Conservation (phyloP, 495 filamentous ascomycete species). For the Oleoguttula mirabilis region DNA sequence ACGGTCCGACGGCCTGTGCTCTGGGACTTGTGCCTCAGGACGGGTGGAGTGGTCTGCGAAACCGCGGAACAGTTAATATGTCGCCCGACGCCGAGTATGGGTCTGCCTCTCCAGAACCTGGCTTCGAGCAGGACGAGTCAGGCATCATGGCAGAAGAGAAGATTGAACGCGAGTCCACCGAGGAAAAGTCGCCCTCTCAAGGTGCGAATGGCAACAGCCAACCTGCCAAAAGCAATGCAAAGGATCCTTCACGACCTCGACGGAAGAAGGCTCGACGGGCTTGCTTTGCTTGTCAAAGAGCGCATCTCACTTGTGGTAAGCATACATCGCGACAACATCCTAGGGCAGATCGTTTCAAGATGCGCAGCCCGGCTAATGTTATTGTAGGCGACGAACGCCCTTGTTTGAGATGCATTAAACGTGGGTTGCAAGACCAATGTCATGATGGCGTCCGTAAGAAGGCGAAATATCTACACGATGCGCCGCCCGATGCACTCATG, state of each 20-base stretch:
- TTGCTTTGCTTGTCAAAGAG: slow-evolving; percentile 92
- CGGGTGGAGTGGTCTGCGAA: slow-evolving; percentile 5
- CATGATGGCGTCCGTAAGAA: slow-evolving; percentile 97
- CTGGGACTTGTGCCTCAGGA: slow-evolving; percentile 4
- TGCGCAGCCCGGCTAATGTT: not conserved
- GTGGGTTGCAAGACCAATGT: slow-evolving; percentile 76
- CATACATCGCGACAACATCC: not conserved
- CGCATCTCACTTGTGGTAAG: slow-evolving; percentile 93
- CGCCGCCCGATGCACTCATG: slow-evolving; percentile 64
- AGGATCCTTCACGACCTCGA: slow-evolving; percentile 75
- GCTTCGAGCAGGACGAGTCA: slow-evolving; percentile 34
- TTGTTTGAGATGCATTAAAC: slow-evolving; percentile 87
- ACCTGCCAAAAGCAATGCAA: slow-evolving; percentile 43
- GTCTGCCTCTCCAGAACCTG: slow-evolving; percentile 38
- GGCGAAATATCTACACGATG: slow-evolving; percentile 97
- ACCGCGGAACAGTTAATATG: slow-evolving; percentile 26
- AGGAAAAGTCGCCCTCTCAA: slow-evolving; percentile 40
- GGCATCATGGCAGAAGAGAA: slow-evolving; percentile 45
- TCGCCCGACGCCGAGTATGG: slow-evolving; percentile 45
- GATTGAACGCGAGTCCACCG: slow-evolving; percentile 44
- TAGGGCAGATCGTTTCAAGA: not conserved
- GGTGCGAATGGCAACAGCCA: slow-evolving; percentile 43
- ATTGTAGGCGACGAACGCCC: slow-evolving; percentile 68
- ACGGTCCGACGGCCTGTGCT: slow-evolving; percentile 15
- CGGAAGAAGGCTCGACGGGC: slow-evolving; percentile 93